Evolutionary conservation across 257 asterid species (phyloP), one percentile per base, ranked within the genome.

Genomic region (Scutellaria galericulata): DNA sequence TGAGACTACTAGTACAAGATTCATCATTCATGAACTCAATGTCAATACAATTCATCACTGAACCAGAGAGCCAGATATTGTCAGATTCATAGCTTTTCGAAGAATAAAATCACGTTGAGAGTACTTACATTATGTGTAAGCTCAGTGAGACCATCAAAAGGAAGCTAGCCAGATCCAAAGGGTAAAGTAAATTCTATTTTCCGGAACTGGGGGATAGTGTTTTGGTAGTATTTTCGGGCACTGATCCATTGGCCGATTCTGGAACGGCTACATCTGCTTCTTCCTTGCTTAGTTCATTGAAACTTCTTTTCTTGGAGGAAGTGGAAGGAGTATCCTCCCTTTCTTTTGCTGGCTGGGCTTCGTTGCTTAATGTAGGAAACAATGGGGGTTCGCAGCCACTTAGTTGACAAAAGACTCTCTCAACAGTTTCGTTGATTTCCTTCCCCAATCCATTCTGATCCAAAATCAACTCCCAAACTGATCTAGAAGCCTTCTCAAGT

Each of bases 401-500:
- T 75, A 91, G 84, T 74, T 89, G 90, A 82, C 97, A 91, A 78
- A 89, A 94, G 44, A 94, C 95, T 74, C 77, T 86, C 81, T 91
- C 97, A 22, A 94, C 96, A 2, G 96, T 91, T 73, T 87, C 96
- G 56, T 75, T 84, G 37, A 94, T 86, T 80, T 94, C 96, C 85
- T 89, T 94, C 46, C 98, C 97, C 70, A 91, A 67, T 55, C 97
- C 95, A 73, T 87, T 83, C 59, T 89, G 90, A 78, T 94, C 98
- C 85, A 94, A 81, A 72, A 94, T 91, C 75, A 94, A 81, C 72
- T 91, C 98, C 98, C 97, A 94, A 14, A 88, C 96, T 7, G 96
- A 89, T 80, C 83, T 89, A 46, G 98, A 94, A 69, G 98, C 98
- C 85, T 94, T 94, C 83, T 94, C 98, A 13, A 94, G 96, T 73